phyloP scores from a whole-genome alignment of 225 moss, liverwort and hornwort genomes.

The Antitrichia curtipendula region DNA sequence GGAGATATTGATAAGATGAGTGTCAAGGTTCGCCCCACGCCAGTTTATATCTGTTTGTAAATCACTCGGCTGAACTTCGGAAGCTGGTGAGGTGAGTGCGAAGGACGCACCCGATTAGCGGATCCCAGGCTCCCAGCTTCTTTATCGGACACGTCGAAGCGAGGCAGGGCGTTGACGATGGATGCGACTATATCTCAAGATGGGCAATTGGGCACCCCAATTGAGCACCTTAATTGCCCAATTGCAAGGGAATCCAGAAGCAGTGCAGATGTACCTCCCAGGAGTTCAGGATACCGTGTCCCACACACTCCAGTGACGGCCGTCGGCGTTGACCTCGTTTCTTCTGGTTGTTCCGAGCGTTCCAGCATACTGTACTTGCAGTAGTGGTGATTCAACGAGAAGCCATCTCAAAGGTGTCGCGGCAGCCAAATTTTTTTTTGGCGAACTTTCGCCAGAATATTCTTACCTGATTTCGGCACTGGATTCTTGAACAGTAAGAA shows the following conservation, averaged over 20 bases:
- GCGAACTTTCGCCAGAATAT: not conserved
- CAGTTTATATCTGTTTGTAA: not conserved
- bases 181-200: not conserved
- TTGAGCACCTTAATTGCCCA: too few species aligned
- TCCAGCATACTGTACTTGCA: not conserved
- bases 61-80: not conserved
- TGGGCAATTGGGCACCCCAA: not conserved
- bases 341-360: not conserved
- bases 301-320: not conserved
- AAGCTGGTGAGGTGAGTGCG: not conserved
- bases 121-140: too few species aligned
- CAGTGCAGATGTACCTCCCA: not conserved
- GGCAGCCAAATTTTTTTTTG: not conserved
- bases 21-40: too few species aligned
- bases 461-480: not conserved
- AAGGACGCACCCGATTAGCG: too few species aligned
- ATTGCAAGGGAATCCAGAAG: not conserved
- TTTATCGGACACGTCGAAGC: not conserved
- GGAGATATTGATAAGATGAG: not conserved
- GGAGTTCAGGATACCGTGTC: not conserved
- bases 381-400: not conserved
- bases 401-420: not conserved
- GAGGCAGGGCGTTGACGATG: not conserved
- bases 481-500: not conserved
- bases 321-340: not conserved